Evolutionary conservation across 116 monocot species (phyloP), one percentile per base, ranked within the genome.

Genomic region (Cymodocea nodosa): DNA sequence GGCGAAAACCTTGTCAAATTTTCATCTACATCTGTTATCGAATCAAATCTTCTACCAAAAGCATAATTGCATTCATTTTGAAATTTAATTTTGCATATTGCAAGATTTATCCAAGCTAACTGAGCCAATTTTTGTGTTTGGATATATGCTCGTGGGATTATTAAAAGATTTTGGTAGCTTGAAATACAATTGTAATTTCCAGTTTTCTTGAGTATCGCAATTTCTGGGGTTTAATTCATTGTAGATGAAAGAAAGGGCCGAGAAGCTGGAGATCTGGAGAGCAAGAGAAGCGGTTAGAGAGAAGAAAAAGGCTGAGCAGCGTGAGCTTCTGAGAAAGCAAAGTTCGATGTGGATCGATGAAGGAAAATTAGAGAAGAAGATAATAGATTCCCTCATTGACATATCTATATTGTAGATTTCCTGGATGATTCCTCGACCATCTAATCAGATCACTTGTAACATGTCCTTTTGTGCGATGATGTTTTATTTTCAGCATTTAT

Each of bases 211-310:
- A 55, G 55, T 53, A 15, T 35, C 16, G 25, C 25, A 24, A 24
- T 40, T 17, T n/a, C 18, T 10, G 37, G 35, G n/a, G n/a, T 36
- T 62, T 35, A 11, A 36, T 9, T 62, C 7, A 52, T 17, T 53
- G 15, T 16, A 97, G 97, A 35, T 86, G 76, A 91, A 88, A 72
- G 97, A 97, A 80, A 85, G 84, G 76, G 67, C 80, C 52, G 80
- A 97, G 66, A 97, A 91, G 71, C 68, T 97, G 34, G 91, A 97
- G 69, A 66, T 52, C n/a, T 91, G 91, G 97, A 85, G 75, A 67
- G 69, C 60, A 30, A 88, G 82, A 71, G 87, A 88, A 76, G 54
- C 78, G 54, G 3, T 57, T 12, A 80, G 56, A 19, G 83, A 82
- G 51, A 49, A 77, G 63, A 88, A 91, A 73, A 91, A 80, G 70